Evolutionary conservation across 495 filamentous ascomycete species (phyloP), one percentile per base, ranked within the genome.

Genomic region (Penicillium steckii): DNA sequence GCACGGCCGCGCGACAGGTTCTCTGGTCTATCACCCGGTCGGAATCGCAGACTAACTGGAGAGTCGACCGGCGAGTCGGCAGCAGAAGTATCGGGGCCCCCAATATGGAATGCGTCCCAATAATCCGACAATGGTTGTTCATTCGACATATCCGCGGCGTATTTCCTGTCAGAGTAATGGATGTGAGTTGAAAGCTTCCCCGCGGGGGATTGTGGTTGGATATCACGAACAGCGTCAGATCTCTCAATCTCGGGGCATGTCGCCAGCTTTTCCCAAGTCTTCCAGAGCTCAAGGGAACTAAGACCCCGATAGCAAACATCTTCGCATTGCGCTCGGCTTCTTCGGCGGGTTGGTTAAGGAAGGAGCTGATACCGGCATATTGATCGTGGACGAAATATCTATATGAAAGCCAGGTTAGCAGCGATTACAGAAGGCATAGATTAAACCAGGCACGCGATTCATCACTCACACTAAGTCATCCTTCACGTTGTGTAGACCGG

Each of bases 281-380:
- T 18, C 93, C 92, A 65, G 89, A 88, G 65, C 85, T 93, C 46
- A 96, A 69, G 1, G 90, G 90, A 8, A 97, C 91, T 52, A 98
- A 72, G 18, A 88, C 83, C 13, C 94, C 94, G 18, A 97, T 90
- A 13, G 92, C 88, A 46, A 97, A 84, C 84, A 97, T 96, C 52
- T 86, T 79, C 44, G 94, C 94, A 79, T 95, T 91, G 49, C 94
- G 86, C 42, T 89, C 82, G 29, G 80, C 79, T 46, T 84, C 87
- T 2, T 84, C 83, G 24, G 89, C 89, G n/a, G 87, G 84, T 48
- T 78, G 80, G 66, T 95, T 96, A 68, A 91, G 74, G 63, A 97
- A 98, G 29, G 93, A 90, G 74, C 94, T 97, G 61, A 97, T 77
- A 12, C 93, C 94, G 13, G 91, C 92, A 74, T 91, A 88, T 30